Evolutionary conservation across 495 filamentous ascomycete genomes (phyloP).

Genomic region (Talaromyces liani): DNA sequence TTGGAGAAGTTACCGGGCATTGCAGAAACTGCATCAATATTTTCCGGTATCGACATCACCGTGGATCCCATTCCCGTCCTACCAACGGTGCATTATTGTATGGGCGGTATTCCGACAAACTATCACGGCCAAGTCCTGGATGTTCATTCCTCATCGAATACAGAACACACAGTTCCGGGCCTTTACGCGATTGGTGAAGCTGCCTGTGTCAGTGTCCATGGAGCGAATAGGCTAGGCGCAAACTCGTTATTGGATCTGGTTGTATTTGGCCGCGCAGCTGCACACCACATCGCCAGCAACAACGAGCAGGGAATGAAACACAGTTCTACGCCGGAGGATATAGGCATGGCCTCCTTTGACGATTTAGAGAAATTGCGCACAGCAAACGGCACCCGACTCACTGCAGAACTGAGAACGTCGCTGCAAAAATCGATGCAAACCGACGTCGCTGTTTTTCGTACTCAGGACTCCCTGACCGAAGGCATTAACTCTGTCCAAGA

Average conservation of each 20-base stretch:
- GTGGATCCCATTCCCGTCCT: slow-evolving; percentile 96
- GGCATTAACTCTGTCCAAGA: slow-evolving; percentile 46
- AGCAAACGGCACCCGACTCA: neutral
- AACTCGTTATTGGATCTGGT: slow-evolving; percentile 96
- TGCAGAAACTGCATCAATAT: slow-evolving; percentile 94
- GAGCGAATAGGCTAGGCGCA: slow-evolving; percentile 93
- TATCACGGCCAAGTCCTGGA: slow-evolving; percentile 95
- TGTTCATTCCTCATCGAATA: slow-evolving; percentile 11
- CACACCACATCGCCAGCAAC: slow-evolving; percentile 84
- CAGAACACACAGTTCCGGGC: slow-evolving; percentile 78
- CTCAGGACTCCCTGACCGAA: slow-evolving; percentile 79
- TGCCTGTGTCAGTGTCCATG: slow-evolving; percentile 94
- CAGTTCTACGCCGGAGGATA: neutral
- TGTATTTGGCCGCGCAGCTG: slow-evolving; percentile 94
- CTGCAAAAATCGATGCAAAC: slow-evolving; percentile 99
- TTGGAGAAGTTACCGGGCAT: slow-evolving; percentile 92
- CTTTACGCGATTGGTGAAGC: slow-evolving; percentile 96
- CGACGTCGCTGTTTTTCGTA: slow-evolving; percentile 95
- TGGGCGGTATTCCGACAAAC: slow-evolving; percentile 96
- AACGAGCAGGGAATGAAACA: neutral
- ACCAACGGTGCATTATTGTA: slow-evolving; percentile 98
- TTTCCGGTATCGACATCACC: slow-evolving; percentile 90
- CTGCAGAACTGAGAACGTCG: slow-evolving; percentile 46
- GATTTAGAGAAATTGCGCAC: neutral
- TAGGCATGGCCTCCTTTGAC: neutral